Conservation (phyloP, 148 eudicot genomes). For the Fagopyrum homotropicum region DNA sequence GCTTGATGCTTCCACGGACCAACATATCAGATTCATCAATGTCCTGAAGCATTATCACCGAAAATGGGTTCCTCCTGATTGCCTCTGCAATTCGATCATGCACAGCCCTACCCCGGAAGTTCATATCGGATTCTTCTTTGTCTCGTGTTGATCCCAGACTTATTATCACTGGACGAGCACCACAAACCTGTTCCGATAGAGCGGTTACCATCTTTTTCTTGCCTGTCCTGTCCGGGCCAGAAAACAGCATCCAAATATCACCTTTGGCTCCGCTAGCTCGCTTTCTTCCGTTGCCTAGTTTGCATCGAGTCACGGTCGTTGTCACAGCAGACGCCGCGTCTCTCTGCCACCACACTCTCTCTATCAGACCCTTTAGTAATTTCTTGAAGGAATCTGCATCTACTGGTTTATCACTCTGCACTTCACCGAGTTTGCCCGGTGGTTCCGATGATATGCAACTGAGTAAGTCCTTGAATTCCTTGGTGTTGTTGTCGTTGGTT, state of each 20-base stretch:
- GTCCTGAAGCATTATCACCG: slow-evolving; percentile 80
- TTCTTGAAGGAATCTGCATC: slow-evolving; percentile 75
- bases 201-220: slow-evolving; percentile 89
- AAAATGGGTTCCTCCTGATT: slow-evolving; percentile 64
- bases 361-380: slow-evolving; percentile 73
- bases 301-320: slow-evolving; percentile 54
- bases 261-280: slow-evolving; percentile 60
- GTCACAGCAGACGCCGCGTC: slow-evolving; percentile 85
- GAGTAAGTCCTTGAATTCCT: slow-evolving; percentile 42
- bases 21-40: slow-evolving; percentile 72
- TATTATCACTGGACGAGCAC: slow-evolving; percentile 39
- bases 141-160: slow-evolving; percentile 63
- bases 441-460: slow-evolving; percentile 61
- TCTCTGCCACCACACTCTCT: slow-evolving; percentile 89
- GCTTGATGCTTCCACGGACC: slow-evolving; percentile 62
- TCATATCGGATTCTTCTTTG: slow-evolving; percentile 51
- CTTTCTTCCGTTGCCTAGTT: slow-evolving; percentile 44
- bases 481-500: slow-evolving; percentile 4
- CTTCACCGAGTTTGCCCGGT: slow-evolving; percentile 26
- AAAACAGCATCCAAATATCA: slow-evolving; percentile 72
- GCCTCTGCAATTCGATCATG: slow-evolving; percentile 77
- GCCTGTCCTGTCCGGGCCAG: slow-evolving; percentile 77
- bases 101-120: slow-evolving; percentile 73
- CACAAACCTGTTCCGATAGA: slow-evolving; percentile 60
- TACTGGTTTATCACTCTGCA: slow-evolving; percentile 27